A percentile compares a stretch with the other conserved stretches of the same genome.
phyloP scores from a whole-genome alignment of 2,329 filamentous ascomycete genomes.

The Sporothrix schenckii region DNA sequence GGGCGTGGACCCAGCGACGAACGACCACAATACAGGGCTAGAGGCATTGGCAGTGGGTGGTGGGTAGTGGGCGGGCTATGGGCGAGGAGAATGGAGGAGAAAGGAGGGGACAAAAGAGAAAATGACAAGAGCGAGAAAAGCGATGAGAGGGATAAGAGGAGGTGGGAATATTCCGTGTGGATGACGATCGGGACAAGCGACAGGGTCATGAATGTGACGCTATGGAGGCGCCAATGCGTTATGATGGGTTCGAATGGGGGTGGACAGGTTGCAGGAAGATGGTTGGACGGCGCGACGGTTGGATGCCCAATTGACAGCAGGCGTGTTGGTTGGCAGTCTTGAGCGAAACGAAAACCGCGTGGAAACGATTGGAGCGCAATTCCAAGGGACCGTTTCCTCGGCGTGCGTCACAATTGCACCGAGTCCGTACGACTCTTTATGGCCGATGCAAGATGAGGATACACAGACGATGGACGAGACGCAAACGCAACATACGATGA shows the following conservation, averaged over 20 bases:
- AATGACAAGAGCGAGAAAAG: background rate
- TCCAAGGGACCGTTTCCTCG: too few species aligned
- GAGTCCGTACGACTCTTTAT: too few species aligned
- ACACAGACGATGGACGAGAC: background rate
- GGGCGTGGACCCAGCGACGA: background rate
- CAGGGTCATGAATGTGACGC: conserved; percentile 3
- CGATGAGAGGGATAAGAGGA: background rate
- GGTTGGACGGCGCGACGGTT: conserved; percentile 2
- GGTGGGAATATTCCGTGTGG: background rate
- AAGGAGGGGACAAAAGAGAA: background rate
- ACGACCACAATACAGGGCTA: background rate
- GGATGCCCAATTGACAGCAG: too few species aligned
- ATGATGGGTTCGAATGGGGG: conserved; percentile 4
- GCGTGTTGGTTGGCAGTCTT: background rate
- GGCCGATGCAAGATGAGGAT: background rate
- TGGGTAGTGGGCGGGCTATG: background rate
- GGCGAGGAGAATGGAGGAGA: background rate
- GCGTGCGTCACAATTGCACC: too few species aligned
- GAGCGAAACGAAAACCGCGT: background rate
- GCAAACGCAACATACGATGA: too few species aligned
- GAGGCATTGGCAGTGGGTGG: conserved; percentile 2
- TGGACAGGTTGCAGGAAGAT: background rate
- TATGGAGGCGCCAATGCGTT: background rate
- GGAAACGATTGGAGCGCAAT: background rate
- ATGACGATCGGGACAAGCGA: background rate